These are phyloP conservation scores for Mycosphaerella sp. DNA, from an alignment of 2,329 filamentous ascomycete genomes.

Conservation along the genomic window DNA sequence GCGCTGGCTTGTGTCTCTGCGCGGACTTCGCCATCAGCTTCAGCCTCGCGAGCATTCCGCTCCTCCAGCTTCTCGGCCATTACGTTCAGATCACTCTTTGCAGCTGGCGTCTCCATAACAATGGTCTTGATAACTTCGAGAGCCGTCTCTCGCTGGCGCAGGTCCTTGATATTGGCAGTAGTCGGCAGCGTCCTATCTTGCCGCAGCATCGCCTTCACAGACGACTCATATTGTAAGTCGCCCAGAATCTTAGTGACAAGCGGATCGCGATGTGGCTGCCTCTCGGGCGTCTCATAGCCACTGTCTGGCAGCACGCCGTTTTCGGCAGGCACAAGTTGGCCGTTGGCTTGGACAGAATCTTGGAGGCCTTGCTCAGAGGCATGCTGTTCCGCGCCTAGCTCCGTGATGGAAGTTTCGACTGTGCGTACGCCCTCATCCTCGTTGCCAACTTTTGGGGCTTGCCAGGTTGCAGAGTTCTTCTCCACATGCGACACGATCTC, in stretches of 20 bases:
- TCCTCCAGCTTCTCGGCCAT: constrained; percentile 8
- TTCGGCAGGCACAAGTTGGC: neutral
- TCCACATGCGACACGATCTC: neutral
- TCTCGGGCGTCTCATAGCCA: constrained; percentile 5
- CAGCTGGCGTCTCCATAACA: constrained; percentile 8
- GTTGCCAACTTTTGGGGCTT: neutral
- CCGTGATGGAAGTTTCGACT: neutral
- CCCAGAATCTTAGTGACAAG: constrained; percentile 14
- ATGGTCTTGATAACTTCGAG: constrained; percentile 13
- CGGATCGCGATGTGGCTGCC: constrained; percentile 9
- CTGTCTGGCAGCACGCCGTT: constrained; percentile 1
- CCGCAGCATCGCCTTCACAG: constrained; percentile 11
- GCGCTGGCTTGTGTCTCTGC: neutral
- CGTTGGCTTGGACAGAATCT: neutral
- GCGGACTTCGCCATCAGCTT: constrained; percentile 4
- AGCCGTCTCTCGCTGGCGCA: constrained; percentile 8
- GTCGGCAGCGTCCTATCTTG: constrained; percentile 6
- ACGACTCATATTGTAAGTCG: constrained; percentile 12
- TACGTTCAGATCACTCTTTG: constrained; percentile 6
- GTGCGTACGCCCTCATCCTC: neutral
- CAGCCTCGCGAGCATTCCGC: constrained; percentile 1
- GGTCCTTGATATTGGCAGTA: constrained; percentile 5
- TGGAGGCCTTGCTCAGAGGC: neutral
- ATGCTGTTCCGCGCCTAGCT: constrained; percentile 1
- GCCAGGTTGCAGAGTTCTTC: neutral